Base-by-base conservation (phyloP, 495 filamentous ascomycete species). In the Gamarada debralockiae region DNA sequence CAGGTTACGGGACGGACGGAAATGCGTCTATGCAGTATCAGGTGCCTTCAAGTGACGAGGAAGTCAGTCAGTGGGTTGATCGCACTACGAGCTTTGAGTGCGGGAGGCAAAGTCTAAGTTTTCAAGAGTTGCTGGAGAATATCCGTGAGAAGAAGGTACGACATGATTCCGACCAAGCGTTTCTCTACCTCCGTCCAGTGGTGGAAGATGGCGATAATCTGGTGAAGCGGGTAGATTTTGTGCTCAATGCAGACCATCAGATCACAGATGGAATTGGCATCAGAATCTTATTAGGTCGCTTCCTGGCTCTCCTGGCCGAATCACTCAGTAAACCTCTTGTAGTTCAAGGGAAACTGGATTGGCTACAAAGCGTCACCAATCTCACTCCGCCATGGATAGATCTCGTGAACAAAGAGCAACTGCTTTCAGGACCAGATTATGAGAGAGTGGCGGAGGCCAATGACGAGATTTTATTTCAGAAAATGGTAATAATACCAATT, bases 261-360 rank as follows among this genome's bases (percentile, higher is more conserved):
- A 23, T 54, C 24, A 55, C 56, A 6, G 50, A 59, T 31, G 56
- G 56, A 2, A 55, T 59, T 24, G 56, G 56, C 2, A 46, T 34
- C 20, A 37, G 51, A 8, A 55, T 59, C 23, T 3, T 59, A 3
- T 21, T 59, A 14, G 25, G 27, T 17, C 49, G 38, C 10, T 59
- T 45, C 20, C 40, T 59, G 1, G 18, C 50, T 17, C 17, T 50
- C 1, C 38, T 59, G 1, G 29, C 56, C 6, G 17, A 25, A n/a
- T 33, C 15, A 14, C 36, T 56, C 14, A 2, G 15, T 20, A 15
- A 27, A 40, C 25, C 47, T 25, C 6, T 23, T 15, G 2, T 8
- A 3, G 1, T 34, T 8, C 27, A 47, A 15, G 4, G 18, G 13
- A 48, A 3, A 24, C 14, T 45, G 13, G 15, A 50, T 27, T 53